These are phyloP conservation scores for Trifolium dubium DNA, from an alignment of 306 rosid species.

Conservation along the genomic window DNA sequence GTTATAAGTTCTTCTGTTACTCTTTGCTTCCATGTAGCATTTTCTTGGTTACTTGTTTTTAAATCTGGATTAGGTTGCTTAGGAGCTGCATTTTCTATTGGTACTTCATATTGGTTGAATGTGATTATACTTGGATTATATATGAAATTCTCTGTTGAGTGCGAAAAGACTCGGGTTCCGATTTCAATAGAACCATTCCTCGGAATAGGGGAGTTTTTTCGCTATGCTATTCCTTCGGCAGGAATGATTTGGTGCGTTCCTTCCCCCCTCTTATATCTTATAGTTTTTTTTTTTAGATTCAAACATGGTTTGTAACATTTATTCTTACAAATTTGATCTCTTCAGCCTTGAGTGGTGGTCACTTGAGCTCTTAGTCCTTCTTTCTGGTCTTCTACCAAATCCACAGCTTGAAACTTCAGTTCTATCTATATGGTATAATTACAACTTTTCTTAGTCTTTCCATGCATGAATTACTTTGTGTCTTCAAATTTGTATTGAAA, in stretches of 20 bases:
- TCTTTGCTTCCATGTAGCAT: conserved; percentile 63
- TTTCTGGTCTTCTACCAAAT: conserved; percentile 82
- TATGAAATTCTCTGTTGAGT: conserved; percentile 56
- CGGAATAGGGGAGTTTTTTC: conserved; percentile 67
- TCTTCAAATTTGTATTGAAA: background rate
- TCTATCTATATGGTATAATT: conserved; percentile 53
- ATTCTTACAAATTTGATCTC: conserved; percentile 30
- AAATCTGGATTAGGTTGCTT: conserved; percentile 58
- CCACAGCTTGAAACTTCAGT: conserved; percentile 85
- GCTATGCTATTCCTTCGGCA: conserved; percentile 76
- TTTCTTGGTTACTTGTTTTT: conserved; percentile 76
- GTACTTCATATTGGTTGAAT: conserved; percentile 81
- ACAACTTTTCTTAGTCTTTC: conserved; percentile 11
- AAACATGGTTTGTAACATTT: background rate
- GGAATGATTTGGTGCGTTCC: conserved; percentile 71
- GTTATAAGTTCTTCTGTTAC: conserved; percentile 53
- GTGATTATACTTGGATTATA: conserved; percentile 62
- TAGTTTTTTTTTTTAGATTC: background rate
- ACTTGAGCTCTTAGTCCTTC: conserved; percentile 62
- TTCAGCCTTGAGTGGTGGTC: conserved; percentile 90
- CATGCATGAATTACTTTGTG: background rate
- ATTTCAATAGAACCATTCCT: conserved; percentile 63
- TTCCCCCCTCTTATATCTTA: background rate
- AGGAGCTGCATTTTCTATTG: conserved; percentile 83
- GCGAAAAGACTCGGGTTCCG: conserved; percentile 55